A percentile compares a stretch with the other conserved stretches of the same genome.
These are phyloP conservation scores for Ogataea paradorogensis DNA, from an alignment of 805 yeast genomes.

Conservation along the genomic window DNA sequence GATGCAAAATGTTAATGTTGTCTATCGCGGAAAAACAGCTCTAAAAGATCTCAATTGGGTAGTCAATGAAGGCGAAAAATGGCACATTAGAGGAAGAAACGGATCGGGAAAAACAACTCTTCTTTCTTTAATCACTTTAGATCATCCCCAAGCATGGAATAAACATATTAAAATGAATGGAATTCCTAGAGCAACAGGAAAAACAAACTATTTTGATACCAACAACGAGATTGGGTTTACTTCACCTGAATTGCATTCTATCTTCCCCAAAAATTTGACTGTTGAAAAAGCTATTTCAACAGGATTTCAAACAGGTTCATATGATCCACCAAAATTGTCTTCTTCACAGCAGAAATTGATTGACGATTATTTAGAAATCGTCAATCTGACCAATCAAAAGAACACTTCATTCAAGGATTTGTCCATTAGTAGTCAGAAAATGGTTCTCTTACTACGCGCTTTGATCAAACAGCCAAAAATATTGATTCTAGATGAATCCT, in stretches of 20 bases:
- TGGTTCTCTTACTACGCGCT: slow-evolving; percentile 73
- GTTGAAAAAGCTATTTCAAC: slow-evolving; percentile 61
- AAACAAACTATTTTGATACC: slow-evolving; percentile 70
- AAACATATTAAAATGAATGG: slow-evolving; percentile 62
- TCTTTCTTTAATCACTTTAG: slow-evolving; percentile 80
- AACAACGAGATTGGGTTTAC: slow-evolving; percentile 80
- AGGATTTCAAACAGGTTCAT: slow-evolving; percentile 72
- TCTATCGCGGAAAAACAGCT: slow-evolving; percentile 61
- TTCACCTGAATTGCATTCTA: slow-evolving; percentile 88
- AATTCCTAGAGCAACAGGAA: slow-evolving; percentile 68
- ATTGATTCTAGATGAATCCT: slow-evolving; percentile 85
- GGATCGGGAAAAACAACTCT: slow-evolving; percentile 94
- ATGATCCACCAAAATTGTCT: slow-evolving; percentile 44
- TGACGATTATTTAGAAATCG: slow-evolving; percentile 45
- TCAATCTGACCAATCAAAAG: slow-evolving; percentile 39
- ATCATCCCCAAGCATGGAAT: slow-evolving; percentile 96
- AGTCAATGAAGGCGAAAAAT: slow-evolving; percentile 67
- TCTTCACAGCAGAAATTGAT: slow-evolving; percentile 38
- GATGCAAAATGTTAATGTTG: slow-evolving; percentile 59
- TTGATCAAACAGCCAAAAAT: slow-evolving; percentile 74
- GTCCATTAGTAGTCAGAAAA: slow-evolving; percentile 71
- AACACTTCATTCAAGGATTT: slow-evolving; percentile 50
- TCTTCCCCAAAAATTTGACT: slow-evolving; percentile 62
- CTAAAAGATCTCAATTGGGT: slow-evolving; percentile 62
- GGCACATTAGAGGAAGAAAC: slow-evolving; percentile 88